A percentile compares a stretch with the other conserved stretches of the same genome.
Evolutionary conservation across 345 rosid genomes (phyloP).

Genomic region (Euphorbia tirucalli): DNA sequence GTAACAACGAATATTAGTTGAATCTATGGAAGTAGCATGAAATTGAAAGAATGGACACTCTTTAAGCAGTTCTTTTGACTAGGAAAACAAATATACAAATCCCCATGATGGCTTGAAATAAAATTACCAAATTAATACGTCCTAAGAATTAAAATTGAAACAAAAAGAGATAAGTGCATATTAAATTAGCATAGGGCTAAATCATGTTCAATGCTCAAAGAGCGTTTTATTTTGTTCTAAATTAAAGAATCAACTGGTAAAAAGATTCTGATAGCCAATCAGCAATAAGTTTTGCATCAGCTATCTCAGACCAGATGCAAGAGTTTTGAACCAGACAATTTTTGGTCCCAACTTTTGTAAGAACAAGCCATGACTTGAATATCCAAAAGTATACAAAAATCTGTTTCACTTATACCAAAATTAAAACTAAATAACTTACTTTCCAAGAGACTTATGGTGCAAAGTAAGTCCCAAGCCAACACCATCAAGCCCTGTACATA

Average conservation of each 20-base stretch:
- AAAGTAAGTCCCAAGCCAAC: slow-evolving; percentile 77
- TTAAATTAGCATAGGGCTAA: neutral
- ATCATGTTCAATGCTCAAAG: too few species aligned
- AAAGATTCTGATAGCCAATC: neutral
- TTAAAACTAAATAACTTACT: slow-evolving; percentile 44
- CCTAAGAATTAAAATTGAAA: neutral
- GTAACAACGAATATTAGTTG: neutral
- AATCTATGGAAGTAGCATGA: neutral
- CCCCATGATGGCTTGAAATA: slow-evolving; percentile 2
- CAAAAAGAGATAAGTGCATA: neutral
- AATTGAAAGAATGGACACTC: neutral
- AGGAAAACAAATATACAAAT: neutral
- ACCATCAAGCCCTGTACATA: slow-evolving; percentile 66
- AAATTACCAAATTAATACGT: neutral
- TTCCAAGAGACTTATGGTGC: slow-evolving; percentile 88
- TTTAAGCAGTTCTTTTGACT: neutral
- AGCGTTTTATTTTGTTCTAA: neutral
- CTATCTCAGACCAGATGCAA: neutral
- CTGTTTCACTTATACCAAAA: neutral
- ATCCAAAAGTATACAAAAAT: neutral
- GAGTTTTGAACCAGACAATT: too few species aligned
- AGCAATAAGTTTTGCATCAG: neutral
- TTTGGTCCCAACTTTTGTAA: too few species aligned
- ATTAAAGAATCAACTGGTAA: neutral
- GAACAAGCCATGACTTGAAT: neutral